Evolutionary conservation across 148 eudicot species (phyloP), one percentile per base, ranked within the genome.

Genomic region (Vaccinium corymbosum): DNA sequence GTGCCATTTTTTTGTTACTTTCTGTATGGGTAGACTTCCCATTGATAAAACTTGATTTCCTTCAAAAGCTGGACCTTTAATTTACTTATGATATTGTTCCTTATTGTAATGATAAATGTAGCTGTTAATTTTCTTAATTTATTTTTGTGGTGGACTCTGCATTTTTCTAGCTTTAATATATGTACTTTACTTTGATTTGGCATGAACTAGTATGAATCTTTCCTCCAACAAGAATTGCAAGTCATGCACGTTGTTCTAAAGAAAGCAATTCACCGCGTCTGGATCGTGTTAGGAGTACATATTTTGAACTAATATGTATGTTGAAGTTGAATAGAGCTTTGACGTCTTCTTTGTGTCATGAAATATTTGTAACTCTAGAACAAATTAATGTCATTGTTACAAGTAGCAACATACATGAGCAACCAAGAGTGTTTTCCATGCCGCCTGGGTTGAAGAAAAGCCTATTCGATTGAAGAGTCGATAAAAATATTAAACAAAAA

Each of bases 21-120:
- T 56, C 14, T 51, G 42, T 42, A 61, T 20, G 73, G 20, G 15
- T 38, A 32, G 72, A 19, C 32, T 61, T 64, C 6, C n/a, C 11
- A 27, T 80, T 80, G 13, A 1, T n/a, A 80, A 20, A 80, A 1
- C 52, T 80, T 42, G 11, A 61, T 80, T 80, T 80, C 72, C 61
- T 59, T 16, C 42, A 46, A 48, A 46, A 46, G 56, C 35, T 48
- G 51, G 35, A 55, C 53, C 35, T 62, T 52, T 35, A 35, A 35
- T 35, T 2, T 9, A 61, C 46, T 32, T 1, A 6, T 59, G 68
- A 27, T 38, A 32, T 57, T 11, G 52, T 35, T 46, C 68, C 70
- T 48, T 17, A 80, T 14, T n/a, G 14, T 22, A 61, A 38, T 59
- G n/a, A 32, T 32, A 29, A 62, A 16, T 38, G 51, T 2, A 56